A percentile compares a stretch with the other conserved stretches of the same genome.
phyloP scores from a whole-genome alignment of 2,329 filamentous ascomycete genomes.

The Xylaria sp. region DNA sequence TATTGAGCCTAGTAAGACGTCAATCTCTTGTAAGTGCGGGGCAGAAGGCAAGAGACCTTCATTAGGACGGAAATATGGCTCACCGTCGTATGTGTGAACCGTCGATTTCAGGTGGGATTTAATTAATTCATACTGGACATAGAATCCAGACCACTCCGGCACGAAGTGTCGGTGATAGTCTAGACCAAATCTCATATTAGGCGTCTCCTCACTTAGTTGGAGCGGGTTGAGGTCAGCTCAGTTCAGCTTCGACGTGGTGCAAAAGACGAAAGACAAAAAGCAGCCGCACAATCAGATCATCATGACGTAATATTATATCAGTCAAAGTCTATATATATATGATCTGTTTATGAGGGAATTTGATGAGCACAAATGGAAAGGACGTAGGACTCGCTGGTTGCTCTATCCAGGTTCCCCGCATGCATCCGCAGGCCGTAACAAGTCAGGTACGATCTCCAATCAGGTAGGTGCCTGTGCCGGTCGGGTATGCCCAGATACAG shows the following conservation, averaged over 20 bases:
- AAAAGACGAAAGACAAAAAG: neutral
- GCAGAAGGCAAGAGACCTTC: neutral
- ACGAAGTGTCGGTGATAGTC: slow-evolving; percentile 12
- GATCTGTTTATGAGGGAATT: neutral
- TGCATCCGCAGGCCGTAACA: neutral
- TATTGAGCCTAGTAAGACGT: neutral
- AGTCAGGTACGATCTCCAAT: neutral
- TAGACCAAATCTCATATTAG: slow-evolving; percentile 10
- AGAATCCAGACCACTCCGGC: slow-evolving; percentile 8
- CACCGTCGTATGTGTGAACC: neutral
- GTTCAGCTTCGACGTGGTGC: too few relatives aligned
- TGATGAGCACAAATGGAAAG: neutral
- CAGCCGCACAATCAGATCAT: too few relatives aligned
- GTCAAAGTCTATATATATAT: neutral
- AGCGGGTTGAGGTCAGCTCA: too few relatives aligned
- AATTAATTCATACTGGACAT: slow-evolving; percentile 11
- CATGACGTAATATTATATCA: too few relatives aligned
- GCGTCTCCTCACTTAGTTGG: neutral
- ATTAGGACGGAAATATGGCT: neutral
- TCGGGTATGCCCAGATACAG: neutral
- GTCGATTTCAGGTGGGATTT: slow-evolving; percentile 7
- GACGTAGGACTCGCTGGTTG: neutral
- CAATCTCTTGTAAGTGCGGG: neutral
- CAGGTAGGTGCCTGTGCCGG: neutral
- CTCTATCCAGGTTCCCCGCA: neutral